Base-by-base conservation (phyloP, 768 basidiomycete genomes). In the Phlebiopsis flavidoalba region DNA sequence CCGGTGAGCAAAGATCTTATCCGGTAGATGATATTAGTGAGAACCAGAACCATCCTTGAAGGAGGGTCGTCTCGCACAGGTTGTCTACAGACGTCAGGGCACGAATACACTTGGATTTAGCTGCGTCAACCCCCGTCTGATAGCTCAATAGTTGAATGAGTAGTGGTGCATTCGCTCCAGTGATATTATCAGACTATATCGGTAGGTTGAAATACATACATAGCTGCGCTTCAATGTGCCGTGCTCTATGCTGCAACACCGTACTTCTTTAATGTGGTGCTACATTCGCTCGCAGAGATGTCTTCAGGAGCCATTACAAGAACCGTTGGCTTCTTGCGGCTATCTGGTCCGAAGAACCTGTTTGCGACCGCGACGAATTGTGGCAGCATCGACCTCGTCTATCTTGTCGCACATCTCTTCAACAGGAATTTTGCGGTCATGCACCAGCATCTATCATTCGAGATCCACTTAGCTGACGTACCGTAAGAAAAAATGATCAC, bases 371-470 rank as follows among this genome's bases (percentile, higher is more conserved):
- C 86, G 82, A 60, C 80, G 84, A 33, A 98, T 77, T 60, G 89
- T 87, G 48, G 83, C 79, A 0, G 85, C 70, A 8, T 84, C 84
- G 59, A 98, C 85, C 40, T 79, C 76, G 73, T 94, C 92, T 62
- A 98, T 91, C 69, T 87, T 87, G 5, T 81, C 85, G 55, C 87
- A 88, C 95, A 98, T 98, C 72, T 98, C 95, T 10, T 84, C 79
- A n/a, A 94, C 80, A 14, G 91, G 85, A 46, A 97, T 82, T 72
- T 91, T 94, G 66, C 90, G 85, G 60, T 86, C 82, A 67, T 96
- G 93, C 8, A 95, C 89, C 60, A 96, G 83, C 33, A 95, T 81
- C 89, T 91, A 64, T 2, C n/a, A 26, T 17, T 3, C 43, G 56
- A 60, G 6, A 31, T 31, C 26, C 26, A 31, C 26, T 40, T 60